Evolutionary conservation across 108 stramenopile species (phyloP), one percentile per base, ranked within the genome.

Genomic region (Cyclotella kingstonii): DNA sequence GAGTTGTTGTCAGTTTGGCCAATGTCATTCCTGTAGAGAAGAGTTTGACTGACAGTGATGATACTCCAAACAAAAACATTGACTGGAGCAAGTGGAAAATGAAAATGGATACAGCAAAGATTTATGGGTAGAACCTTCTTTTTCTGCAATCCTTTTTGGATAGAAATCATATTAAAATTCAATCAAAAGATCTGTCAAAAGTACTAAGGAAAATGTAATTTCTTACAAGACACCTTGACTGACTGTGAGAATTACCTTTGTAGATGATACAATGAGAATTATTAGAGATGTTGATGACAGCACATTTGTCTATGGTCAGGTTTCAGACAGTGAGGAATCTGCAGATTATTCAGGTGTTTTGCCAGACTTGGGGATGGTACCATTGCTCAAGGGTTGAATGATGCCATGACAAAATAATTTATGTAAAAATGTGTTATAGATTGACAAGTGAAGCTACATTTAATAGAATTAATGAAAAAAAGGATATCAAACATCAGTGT

Each of bases 311-410:
- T 93, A 89, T 50, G 73, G 66, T 2, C 88, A 82, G 52, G 61
- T 73, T 8, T 77, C 74, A 0, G 77, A 81, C 31, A 66, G 63
- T 63, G 71, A 77, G 15, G 58, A 71, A 3, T 82, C 81, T 10
- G 86, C 83, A 2, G 85, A 88, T 51, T 93, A 86, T 55, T 68
- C 66, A 19, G 57, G 43, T 9, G 72, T 84, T 2, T 66, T 78
- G 19, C 73, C 92, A 11, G 92, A 93, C 60, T 74, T 93, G 23
- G 92, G 92, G 2, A 54, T 88, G 9, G 68, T 54, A 1, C 65
- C 76, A n/a, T 65, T 93, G 3, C 41, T 93, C 55, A 81, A 84
- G 55, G 88, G 88, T 84, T 90, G 60, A 91, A 91, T 68, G 89
- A 91, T 58, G 74, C 77, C 5, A 52, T 91, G 45, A 52, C 73